These are phyloP conservation scores for Aspergillus fischeri DNA, from an alignment of 2,329 filamentous ascomycete genomes.

Conservation along the genomic window DNA sequence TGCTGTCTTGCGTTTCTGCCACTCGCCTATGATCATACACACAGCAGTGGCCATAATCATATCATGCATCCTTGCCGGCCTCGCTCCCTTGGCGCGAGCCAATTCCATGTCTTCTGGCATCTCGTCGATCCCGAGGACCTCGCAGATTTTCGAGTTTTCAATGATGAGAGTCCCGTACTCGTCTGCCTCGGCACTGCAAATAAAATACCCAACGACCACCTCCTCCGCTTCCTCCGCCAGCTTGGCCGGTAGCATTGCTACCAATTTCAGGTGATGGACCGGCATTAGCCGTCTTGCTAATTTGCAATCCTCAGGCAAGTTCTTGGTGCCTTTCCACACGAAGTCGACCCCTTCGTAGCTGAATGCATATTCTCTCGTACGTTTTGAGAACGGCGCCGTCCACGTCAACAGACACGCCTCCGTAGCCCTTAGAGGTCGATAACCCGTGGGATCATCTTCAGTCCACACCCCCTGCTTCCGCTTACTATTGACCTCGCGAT, in stretches of 20 bases:
- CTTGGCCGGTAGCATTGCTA: not conserved
- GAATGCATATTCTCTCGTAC: conserved; percentile 6
- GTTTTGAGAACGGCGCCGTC: conserved; percentile 2
- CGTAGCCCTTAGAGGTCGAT: not conserved
- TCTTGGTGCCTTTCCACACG: conserved; percentile 11
- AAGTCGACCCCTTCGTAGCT: conserved; percentile 8
- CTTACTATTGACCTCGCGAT: conserved; percentile 6
- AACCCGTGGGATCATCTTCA: not conserved
- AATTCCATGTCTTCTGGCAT: not conserved
- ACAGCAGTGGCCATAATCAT: conserved; percentile 12
- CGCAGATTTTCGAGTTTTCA: conserved; percentile 7
- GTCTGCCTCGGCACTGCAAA: not conserved
- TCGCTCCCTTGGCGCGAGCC: not conserved
- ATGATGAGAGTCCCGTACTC: conserved; percentile 9
- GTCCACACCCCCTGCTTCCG: conserved; percentile 2
- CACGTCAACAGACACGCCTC: conserved; percentile 4
- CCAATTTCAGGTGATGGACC: conserved; percentile 10
- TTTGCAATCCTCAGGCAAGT: not conserved
- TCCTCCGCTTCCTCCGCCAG: not conserved
- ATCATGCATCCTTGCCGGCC: conserved; percentile 4
- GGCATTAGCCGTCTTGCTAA: conserved; percentile 4
- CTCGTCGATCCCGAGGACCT: not conserved
- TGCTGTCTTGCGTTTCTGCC: conserved; percentile 3
- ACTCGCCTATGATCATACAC: conserved; percentile 16
- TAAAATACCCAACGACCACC: conserved; percentile 1